Percentiles rank a stretch among this genome's conserved stretches.
These are phyloP conservation scores for Lactarius sanguifluus DNA, from an alignment of 768 basidiomycete species.

Conservation along the genomic window DNA sequence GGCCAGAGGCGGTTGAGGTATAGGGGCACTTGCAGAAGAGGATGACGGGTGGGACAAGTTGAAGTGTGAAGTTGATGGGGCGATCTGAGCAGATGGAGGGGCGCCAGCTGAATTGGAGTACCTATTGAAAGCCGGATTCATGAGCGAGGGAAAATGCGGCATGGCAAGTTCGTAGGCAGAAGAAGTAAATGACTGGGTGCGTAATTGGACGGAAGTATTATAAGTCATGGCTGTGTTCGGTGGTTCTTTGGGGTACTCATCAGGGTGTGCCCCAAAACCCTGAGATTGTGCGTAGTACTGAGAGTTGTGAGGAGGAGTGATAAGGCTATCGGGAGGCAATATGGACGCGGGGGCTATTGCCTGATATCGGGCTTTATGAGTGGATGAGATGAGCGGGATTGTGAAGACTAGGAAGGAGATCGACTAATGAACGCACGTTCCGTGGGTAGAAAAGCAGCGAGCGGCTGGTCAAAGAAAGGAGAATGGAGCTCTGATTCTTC, in stretches of 20 bases:
- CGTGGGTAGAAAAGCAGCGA: slow-evolving; percentile 37
- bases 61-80: slow-evolving; percentile 25
- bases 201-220: slow-evolving; percentile 27
- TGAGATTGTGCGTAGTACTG: slow-evolving; percentile 26
- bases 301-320: slow-evolving; percentile 25
- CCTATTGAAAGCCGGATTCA: slow-evolving; percentile 21
- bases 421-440: slow-evolving; percentile 37
- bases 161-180: slow-evolving; percentile 29
- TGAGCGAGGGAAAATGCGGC: slow-evolving; percentile 22
- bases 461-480: slow-evolving; percentile 61
- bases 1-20: slow-evolving; percentile 11
- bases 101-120: slow-evolving; percentile 16
- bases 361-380: slow-evolving; percentile 70
- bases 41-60: slow-evolving; percentile 17
- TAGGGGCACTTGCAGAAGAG: slow-evolving; percentile 10
- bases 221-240: slow-evolving; percentile 24
- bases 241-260: slow-evolving; percentile 28
- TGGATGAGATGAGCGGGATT: slow-evolving; percentile 18
- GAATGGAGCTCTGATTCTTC: slow-evolving; percentile 76
- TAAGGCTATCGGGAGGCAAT: slow-evolving; percentile 27
- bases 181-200: slow-evolving; percentile 27
- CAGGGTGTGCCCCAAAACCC: slow-evolving; percentile 22
- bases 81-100: slow-evolving; percentile 14
- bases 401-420: slow-evolving; percentile 14
- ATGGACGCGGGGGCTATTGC: slow-evolving; percentile 27